A percentile compares a stretch with the other conserved stretches of the same genome.
Conservation (phyloP, 2,329 filamentous ascomycete species). For the Nothophoma quercina region DNA sequence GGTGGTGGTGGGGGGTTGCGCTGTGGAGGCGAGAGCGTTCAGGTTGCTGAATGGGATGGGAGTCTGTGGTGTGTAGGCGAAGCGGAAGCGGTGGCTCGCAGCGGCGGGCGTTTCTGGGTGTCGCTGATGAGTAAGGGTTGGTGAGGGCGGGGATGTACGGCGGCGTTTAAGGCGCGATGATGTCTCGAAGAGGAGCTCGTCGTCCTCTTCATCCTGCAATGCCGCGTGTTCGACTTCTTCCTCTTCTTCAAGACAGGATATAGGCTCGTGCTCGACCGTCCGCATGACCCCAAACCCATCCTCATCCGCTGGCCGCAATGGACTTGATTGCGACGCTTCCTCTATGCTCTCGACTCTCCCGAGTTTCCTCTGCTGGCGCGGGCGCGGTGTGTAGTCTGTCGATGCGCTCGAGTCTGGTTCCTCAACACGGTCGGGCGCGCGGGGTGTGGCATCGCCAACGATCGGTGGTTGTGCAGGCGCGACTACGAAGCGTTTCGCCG, state of each 20-base stretch:
- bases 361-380: slow-evolving; percentile 9
- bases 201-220: slow-evolving; percentile 19
- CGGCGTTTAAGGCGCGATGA: slow-evolving; percentile 35
- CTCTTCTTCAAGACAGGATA: neutral
- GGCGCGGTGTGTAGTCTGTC: neutral
- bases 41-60: slow-evolving; percentile 4
- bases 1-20: neutral
- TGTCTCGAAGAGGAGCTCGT: slow-evolving; percentile 39
- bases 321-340: slow-evolving; percentile 32
- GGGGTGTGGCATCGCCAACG: neutral
- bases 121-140: neutral
- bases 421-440: slow-evolving; percentile 1
- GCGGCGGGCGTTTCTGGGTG: neutral
- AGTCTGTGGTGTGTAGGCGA: slow-evolving; percentile 25
- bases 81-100: slow-evolving; percentile 38
- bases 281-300: slow-evolving; percentile 15
- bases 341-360: slow-evolving; percentile 47
- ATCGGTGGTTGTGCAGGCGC: slow-evolving; percentile 21
- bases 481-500: slow-evolving; percentile 45
- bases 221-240: slow-evolving; percentile 10
- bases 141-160: slow-evolving; percentile 22
- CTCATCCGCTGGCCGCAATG: slow-evolving; percentile 12
- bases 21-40: neutral
- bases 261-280: slow-evolving; percentile 22
- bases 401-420: neutral